A percentile compares a stretch with the other conserved stretches of the same genome.
Evolutionary conservation across 331 rosid genomes (phyloP).

Genomic region (Spiraea crenata): DNA sequence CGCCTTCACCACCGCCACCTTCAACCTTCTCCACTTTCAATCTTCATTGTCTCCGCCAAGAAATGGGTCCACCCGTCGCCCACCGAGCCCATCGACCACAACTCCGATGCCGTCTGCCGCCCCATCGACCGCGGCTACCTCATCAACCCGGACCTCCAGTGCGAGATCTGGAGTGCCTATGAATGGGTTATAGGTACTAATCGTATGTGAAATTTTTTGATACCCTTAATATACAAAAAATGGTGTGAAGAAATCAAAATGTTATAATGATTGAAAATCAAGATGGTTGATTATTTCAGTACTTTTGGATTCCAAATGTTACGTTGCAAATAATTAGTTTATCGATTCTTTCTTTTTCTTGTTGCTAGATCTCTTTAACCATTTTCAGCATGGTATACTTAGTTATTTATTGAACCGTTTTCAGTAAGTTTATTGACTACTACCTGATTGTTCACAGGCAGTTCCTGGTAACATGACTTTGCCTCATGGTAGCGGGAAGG

Average conservation of each 20-base stretch:
- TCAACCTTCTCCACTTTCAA: too few relatives aligned
- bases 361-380: background rate
- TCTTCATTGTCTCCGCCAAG: too few relatives aligned
- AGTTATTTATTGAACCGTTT: background rate
- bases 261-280: background rate
- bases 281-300: background rate
- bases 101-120: too few relatives aligned
- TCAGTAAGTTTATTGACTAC: background rate
- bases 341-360: too few relatives aligned
- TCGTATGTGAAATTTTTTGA: background rate
- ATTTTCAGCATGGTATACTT: background rate
- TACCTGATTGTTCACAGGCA: slow-evolving; percentile 55
- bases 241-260: background rate
- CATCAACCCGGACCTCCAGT: too few relatives aligned
- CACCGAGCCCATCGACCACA: too few relatives aligned
- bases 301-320: background rate
- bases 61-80: too few relatives aligned
- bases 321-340: background rate
- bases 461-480: slow-evolving; percentile 90
- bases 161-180: background rate
- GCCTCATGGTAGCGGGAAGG: slow-evolving; percentile 96
- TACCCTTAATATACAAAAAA: background rate
- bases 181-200: slow-evolving; percentile 1
- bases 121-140: too few relatives aligned
- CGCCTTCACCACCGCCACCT: too few relatives aligned